Evolutionary conservation across 2,329 filamentous ascomycete genomes (phyloP), one percentile per base, ranked within the genome.

Genomic region (Pseudopithomyces chartarum): DNA sequence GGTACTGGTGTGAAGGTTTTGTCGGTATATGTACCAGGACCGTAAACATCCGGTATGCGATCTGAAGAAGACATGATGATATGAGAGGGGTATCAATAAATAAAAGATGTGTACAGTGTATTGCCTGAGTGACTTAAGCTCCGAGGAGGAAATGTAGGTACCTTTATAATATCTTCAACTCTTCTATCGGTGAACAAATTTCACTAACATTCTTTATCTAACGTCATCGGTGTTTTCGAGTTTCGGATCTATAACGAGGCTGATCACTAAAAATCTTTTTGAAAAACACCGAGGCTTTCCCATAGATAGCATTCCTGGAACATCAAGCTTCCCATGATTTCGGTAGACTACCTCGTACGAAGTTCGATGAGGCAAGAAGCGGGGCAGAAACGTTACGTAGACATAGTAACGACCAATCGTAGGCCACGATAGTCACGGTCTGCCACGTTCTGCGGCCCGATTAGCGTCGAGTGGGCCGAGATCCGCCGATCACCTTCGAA

Each of bases 21-120:
- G 63, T 80, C 79, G 19, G 73, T 73, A 47, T 68, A 77, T 0
- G 77, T 76, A 6, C 78, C 78, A 2, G 78, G 77, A 4, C 78
- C 78, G 56, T 79, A 80, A 22, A 66, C 52, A n/a, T 56, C 48
- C 17, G 57, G 22, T 11, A 56, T 19, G 12, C 59, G 52, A 19
- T 47, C 42, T 13, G 47, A 34, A 13, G 52, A 38, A 44, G 45
- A 47, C 59, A 62, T 62, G 46, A 26, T 44, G 42, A 20, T 15
- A 7, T 19, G 3, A 29, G 29, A 32, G 42, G 42, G 29, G 26
- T 29, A 29, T 29, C 26, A 29, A 29, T 29, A 29, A 29, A 7
- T 29, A 44, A 6, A 17, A 6, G 13, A 43, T 22, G 2, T 17
- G 23, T 12, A n/a, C 8, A 22, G 17, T 44, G 29, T 29, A 26